phyloP scores from a whole-genome alignment of 2,329 filamentous ascomycete genomes.

The Curvularia sp. region DNA sequence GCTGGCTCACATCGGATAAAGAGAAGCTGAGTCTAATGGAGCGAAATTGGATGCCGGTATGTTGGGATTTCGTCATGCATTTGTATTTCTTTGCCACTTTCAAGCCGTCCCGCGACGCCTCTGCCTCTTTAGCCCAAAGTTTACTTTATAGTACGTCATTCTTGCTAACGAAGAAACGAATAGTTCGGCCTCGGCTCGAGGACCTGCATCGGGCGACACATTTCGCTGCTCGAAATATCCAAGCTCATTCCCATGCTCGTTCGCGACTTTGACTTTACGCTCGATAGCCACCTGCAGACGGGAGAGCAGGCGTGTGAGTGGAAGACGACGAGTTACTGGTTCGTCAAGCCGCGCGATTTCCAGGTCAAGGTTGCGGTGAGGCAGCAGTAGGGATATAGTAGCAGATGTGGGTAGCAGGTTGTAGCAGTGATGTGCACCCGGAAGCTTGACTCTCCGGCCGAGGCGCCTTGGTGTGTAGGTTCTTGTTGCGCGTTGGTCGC shows the following conservation, averaged over 20 bases:
- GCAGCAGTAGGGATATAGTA: neutral
- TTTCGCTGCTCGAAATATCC: conserved; percentile 19
- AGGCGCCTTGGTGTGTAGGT: too few species aligned
- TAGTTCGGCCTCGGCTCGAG: conserved; percentile 28
- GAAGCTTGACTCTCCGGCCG: too few species aligned
- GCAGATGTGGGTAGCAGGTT: neutral
- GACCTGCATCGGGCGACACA: conserved; percentile 29
- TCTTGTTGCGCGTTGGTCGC: too few species aligned
- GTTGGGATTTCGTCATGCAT: conserved; percentile 5
- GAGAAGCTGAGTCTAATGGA: conserved; percentile 26
- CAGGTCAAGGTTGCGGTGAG: conserved; percentile 13
- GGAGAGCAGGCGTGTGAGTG: conserved; percentile 22
- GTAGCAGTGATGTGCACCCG: neutral
- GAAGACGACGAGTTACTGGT: conserved; percentile 22
- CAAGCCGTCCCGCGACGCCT: neutral
- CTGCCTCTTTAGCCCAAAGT: neutral
- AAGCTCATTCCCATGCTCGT: conserved; percentile 22
- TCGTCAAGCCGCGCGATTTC: conserved; percentile 21
- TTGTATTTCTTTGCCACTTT: neutral
- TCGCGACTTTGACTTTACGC: conserved; percentile 24
- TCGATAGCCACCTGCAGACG: conserved; percentile 13
- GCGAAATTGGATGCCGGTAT: conserved; percentile 28
- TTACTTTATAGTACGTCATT: neutral
- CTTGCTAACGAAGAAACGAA: neutral
- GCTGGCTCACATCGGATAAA: conserved; percentile 28